phyloP scores from a whole-genome alignment of 257 asterid genomes.

The Solanum pimpinellifolium region DNA sequence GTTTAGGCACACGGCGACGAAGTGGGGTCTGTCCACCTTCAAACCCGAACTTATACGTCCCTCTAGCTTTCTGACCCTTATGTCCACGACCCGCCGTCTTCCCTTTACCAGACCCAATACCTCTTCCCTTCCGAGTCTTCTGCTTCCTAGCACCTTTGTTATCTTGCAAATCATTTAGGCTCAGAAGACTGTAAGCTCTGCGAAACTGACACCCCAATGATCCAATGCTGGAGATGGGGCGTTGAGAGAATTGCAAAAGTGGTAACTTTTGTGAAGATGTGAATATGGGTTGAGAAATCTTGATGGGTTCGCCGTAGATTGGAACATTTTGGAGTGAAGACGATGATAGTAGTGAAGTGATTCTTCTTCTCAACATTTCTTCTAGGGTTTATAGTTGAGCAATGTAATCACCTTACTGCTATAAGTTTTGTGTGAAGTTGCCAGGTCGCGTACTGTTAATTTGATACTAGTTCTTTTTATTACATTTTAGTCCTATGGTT shows the following conservation, averaged over 20 bases:
- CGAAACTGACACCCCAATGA: conserved; percentile 1
- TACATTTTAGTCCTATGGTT: not conserved
- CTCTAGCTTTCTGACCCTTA: conserved; percentile 93
- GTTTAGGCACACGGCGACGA: conserved; percentile 83
- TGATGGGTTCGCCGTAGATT: conserved; percentile 10
- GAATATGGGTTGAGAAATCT: conserved; percentile 1
- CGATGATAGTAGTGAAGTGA: conserved; percentile 33
- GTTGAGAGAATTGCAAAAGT: conserved; percentile 6
- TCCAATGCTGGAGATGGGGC: not conserved
- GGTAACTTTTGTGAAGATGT: not conserved
- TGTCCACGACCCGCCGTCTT: conserved; percentile 97
- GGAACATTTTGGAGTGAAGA: conserved; percentile 17
- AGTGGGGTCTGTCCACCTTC: conserved; percentile 99
- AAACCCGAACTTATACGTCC: conserved; percentile 75
- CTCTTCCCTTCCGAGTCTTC: conserved; percentile 90
- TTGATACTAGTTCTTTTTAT: not conserved
- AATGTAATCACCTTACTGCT: not conserved
- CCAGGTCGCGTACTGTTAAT: not conserved
- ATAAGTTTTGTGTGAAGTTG: not conserved
- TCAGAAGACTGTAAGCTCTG: conserved; percentile 54
- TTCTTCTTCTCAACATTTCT: conserved; percentile 57
- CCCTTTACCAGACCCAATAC: conserved; percentile 97
- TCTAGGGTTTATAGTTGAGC: not conserved
- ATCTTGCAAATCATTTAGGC: conserved; percentile 77
- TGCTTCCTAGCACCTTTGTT: conserved; percentile 73